Conservation (phyloP, 1,284 basidiomycete genomes). For the Fistulina hepatica region DNA sequence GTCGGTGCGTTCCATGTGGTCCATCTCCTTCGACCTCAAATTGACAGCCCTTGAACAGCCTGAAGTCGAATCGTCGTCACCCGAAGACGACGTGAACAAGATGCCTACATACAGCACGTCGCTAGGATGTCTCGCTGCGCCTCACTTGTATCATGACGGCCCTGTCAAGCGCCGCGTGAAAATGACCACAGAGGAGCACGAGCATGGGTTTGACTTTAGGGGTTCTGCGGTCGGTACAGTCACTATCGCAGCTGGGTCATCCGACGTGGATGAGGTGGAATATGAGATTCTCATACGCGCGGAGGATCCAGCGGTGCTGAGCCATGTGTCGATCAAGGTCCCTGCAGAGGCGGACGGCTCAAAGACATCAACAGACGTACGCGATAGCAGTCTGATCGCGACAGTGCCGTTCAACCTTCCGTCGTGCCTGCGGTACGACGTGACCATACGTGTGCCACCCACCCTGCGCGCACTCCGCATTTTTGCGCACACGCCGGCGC, state of each 20-base stretch:
- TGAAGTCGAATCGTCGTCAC: slow-evolving; percentile 21
- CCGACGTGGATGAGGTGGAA: slow-evolving; percentile 31
- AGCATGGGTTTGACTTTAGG: slow-evolving; percentile 36
- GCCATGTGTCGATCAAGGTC: slow-evolving; percentile 25
- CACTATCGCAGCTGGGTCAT: slow-evolving; percentile 31
- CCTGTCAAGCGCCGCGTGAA: slow-evolving; percentile 26
- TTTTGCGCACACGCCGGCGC: slow-evolving; percentile 29
- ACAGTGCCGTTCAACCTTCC: slow-evolving; percentile 26
- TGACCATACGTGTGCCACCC: slow-evolving; percentile 38
- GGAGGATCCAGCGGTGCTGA: slow-evolving; percentile 29
- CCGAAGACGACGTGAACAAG: slow-evolving; percentile 36
- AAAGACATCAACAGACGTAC: no score
- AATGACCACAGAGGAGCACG: slow-evolving; percentile 27
- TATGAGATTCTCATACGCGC: slow-evolving; percentile 39
- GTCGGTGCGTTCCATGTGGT: not conserved
- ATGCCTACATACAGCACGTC: slow-evolving; percentile 45
- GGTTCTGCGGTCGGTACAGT: slow-evolving; percentile 43
- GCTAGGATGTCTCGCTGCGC: slow-evolving; percentile 35
- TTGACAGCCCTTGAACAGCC: not conserved
- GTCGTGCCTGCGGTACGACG: slow-evolving; percentile 44
- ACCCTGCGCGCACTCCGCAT: slow-evolving; percentile 36
- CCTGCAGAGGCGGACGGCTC: slow-evolving; percentile 20
- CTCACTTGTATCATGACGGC: slow-evolving; percentile 33
- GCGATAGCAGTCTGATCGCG: slow-evolving; percentile 29
- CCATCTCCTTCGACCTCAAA: no score